Evolutionary conservation across 257 asterid genomes (phyloP).

Genomic region (Capsicum pubescens): DNA sequence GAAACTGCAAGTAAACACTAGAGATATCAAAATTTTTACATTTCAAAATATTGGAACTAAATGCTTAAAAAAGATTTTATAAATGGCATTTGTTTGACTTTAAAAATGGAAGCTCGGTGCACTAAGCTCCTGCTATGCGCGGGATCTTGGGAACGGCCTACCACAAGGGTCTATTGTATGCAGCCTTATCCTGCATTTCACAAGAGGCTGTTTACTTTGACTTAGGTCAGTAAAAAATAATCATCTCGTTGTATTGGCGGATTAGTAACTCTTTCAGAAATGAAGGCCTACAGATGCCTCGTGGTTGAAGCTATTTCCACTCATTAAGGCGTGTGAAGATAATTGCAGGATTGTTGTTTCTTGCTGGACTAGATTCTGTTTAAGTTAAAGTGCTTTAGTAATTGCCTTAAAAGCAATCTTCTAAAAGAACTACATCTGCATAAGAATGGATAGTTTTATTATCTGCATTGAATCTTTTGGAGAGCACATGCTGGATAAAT

Average conservation of each 20-base stretch:
- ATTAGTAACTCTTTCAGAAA: neutral
- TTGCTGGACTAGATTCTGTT: neutral
- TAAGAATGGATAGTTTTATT: neutral
- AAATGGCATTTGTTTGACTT: neutral
- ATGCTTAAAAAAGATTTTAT: neutral
- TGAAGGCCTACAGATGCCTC: neutral
- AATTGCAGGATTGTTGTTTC: constrained; percentile 17
- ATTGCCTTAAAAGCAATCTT: neutral
- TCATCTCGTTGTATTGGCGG: neutral
- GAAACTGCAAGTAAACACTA: neutral
- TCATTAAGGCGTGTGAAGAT: neutral
- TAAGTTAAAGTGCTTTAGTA: neutral
- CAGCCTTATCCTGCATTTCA: too few species aligned
- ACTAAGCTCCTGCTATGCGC: too few species aligned
- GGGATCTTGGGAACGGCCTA: too few species aligned
- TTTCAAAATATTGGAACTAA: neutral
- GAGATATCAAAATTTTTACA: neutral
- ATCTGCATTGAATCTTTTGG: neutral
- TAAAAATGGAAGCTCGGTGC: too few species aligned
- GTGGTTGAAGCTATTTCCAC: neutral
- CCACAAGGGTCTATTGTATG: too few species aligned
- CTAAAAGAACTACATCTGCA: neutral
- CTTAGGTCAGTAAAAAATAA: constrained; percentile 1
- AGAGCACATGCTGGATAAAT: neutral
- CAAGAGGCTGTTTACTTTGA: too few species aligned